Evolutionary conservation across 768 basidiomycete species (phyloP).

Genomic region (Phylloporus sp.): DNA sequence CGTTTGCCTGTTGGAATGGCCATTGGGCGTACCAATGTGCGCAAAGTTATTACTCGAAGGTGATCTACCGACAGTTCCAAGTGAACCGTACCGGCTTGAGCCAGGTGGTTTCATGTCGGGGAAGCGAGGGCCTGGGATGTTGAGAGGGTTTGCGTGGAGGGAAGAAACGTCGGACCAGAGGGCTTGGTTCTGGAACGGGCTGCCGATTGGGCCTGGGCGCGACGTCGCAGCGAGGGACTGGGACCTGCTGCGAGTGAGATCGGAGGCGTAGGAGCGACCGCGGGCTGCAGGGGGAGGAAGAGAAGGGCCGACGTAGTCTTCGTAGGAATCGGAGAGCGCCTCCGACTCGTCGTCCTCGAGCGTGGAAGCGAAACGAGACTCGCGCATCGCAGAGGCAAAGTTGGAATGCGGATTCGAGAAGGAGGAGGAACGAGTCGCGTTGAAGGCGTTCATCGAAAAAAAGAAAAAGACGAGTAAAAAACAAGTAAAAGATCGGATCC

Average conservation of each 20-base stretch:
- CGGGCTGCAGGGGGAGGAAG: constrained; percentile 37
- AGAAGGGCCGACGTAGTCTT: constrained; percentile 45
- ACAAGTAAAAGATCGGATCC: too few species aligned
- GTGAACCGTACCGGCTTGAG: constrained; percentile 58
- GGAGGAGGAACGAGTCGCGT: constrained; percentile 55
- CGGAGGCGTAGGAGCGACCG: constrained; percentile 57
- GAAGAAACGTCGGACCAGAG: constrained; percentile 56
- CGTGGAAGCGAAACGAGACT: constrained; percentile 65
- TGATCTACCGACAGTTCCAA: constrained; percentile 52
- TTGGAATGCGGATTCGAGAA: constrained; percentile 56
- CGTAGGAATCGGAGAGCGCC: constrained; percentile 55
- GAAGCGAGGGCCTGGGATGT: constrained; percentile 49
- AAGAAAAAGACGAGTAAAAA: too few species aligned
- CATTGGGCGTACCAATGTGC: constrained; percentile 44
- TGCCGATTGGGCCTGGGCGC: constrained; percentile 50
- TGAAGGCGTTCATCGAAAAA: too few species aligned
- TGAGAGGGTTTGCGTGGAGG: constrained; percentile 50
- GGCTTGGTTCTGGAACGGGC: constrained; percentile 35
- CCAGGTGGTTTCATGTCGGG: constrained; percentile 61
- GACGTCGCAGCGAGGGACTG: constrained; percentile 64
- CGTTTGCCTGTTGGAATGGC: constrained; percentile 39
- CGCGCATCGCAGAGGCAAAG: constrained; percentile 63
- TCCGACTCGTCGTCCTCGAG: constrained; percentile 81
- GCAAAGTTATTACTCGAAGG: constrained; percentile 49
- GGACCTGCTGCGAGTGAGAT: constrained; percentile 67